Percentiles rank a stretch among this genome's conserved stretches.
These are phyloP conservation scores for Scalesia atractyloides DNA, from an alignment of 129 eudicot species.

Conservation along the genomic window DNA sequence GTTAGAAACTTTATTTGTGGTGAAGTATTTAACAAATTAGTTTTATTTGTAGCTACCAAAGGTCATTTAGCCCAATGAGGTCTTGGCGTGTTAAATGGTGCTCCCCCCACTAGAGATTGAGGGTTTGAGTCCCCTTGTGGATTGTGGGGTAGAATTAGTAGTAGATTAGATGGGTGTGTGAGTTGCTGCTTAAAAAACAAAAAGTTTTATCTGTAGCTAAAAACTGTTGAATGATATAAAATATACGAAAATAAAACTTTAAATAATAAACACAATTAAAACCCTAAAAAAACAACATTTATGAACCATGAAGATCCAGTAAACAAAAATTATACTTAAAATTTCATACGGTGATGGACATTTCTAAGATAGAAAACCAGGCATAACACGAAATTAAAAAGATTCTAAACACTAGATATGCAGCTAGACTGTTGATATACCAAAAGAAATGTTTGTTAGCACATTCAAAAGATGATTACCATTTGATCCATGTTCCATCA, in stretches of 20 bases:
- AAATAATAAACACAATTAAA: no score
- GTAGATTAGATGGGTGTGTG: no score
- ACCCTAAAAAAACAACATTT: no score
- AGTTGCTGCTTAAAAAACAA: no score
- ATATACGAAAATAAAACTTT: no score
- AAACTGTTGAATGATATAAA: neutral
- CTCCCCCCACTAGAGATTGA: neutral
- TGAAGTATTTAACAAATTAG: no score
- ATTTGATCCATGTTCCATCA: constrained; percentile 13
- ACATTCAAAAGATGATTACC: constrained; percentile 21
- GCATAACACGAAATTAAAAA: constrained; percentile 4
- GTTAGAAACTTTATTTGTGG: no score
- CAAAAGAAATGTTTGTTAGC: constrained; percentile 3
- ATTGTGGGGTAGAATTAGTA: no score
- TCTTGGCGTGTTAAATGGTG: neutral
- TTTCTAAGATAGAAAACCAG: constrained; percentile 20
- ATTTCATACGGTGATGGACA: neutral
- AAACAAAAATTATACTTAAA: constrained; percentile 3
- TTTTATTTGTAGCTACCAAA: neutral
- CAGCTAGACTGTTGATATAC: constrained; percentile 19
- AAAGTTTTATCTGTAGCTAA: no score
- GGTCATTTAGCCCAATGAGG: neutral
- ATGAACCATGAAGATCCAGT: neutral
- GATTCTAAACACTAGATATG: constrained; percentile 16
- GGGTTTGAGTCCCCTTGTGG: neutral